Evolutionary conservation across 768 basidiomycete genomes (phyloP), one percentile per base, ranked within the genome.

Genomic region (Mycena pura): DNA sequence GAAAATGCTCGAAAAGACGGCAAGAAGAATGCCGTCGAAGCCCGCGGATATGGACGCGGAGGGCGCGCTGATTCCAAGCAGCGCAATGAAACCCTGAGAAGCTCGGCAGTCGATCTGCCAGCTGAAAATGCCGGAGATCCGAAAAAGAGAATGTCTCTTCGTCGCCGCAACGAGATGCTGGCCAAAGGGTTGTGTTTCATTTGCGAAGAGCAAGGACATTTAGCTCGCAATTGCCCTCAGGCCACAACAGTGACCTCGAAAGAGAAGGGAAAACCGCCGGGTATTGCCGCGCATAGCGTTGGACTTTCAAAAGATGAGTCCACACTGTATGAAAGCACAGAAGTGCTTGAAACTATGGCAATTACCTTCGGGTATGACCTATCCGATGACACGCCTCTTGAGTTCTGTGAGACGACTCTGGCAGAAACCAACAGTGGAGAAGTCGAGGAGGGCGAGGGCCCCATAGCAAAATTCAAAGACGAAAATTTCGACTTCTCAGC

Each of bases 191-290:
- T 65, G 6, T 77, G 76, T 60, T 76, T 72, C 38, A 57, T 48
- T 10, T 77, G 75, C 57, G 56, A 68, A 10, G 63, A 71, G 39
- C 11, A 55, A 0, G 72, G 74, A 1, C 75, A 77, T 59, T 56
- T 72, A 11, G 62, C 70, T 6, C 22, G 72, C 0, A 69, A 76
- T 38, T 78, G 75, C 43, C 74, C 73, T 9, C 45, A 66, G 21
- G 5, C 27, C 10, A 50, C 48, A 24, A 62, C 57, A 2, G 27
- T 50, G 13, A 34, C n/a, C n/a, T 58, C 57, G 11, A 29, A 40
- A 2, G 60, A 70, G 6, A 47, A 39, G 2, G 48, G 63, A 9
- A 65, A 61, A 49, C 66, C 60, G 0, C 66, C 68, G 6, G 69
- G 68, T 17, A 24, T 67, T 9, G 41, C 63, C 2, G 57, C 50